phyloP scores from a whole-genome alignment of 1,284 basidiomycete genomes.

The Sporisorium iseilematis-ciliati region DNA sequence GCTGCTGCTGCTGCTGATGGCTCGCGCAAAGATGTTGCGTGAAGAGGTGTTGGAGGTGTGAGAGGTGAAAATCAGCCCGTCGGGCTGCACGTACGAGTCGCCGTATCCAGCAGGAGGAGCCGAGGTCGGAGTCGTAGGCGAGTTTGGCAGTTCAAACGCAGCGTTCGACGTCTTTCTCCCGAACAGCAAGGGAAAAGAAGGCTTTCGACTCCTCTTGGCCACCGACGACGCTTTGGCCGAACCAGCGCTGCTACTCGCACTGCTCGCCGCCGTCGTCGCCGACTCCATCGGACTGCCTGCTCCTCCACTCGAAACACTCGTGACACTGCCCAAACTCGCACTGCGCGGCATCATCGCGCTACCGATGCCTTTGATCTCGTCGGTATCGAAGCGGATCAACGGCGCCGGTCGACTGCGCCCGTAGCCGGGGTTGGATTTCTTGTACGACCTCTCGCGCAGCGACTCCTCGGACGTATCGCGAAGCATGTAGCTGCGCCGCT shows the following conservation, averaged over 20 bases:
- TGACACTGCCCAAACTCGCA: constrained; percentile 13
- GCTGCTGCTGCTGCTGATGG: no score
- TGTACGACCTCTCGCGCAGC: constrained; percentile 5
- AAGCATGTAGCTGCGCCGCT: constrained; percentile 45
- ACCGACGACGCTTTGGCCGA: constrained; percentile 20
- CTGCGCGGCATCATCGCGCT: constrained; percentile 27
- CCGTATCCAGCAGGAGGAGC: not conserved
- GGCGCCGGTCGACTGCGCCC: constrained; percentile 24
- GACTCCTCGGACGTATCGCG: constrained; percentile 1
- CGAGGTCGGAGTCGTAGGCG: constrained; percentile 20
- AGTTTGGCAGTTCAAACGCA: constrained; percentile 1
- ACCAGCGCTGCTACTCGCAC: constrained; percentile 12
- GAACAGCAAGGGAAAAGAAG: constrained; percentile 46
- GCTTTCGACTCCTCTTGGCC: constrained; percentile 23
- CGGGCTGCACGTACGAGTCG: constrained; percentile 7
- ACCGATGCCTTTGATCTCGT: constrained; percentile 15
- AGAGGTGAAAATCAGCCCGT: constrained; percentile 19
- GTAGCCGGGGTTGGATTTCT: constrained; percentile 18
- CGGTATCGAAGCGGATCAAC: constrained; percentile 25
- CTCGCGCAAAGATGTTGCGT: constrained; percentile 14
- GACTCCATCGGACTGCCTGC: constrained; percentile 2
- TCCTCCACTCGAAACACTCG: not conserved
- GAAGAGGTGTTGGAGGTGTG: constrained; percentile 1
- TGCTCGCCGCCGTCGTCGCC: not conserved
- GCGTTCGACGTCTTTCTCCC: constrained; percentile 21